A percentile compares a stretch with the other conserved stretches of the same genome.
Evolutionary conservation across 345 rosid genomes (phyloP).

Genomic region (Turritis glabra): DNA sequence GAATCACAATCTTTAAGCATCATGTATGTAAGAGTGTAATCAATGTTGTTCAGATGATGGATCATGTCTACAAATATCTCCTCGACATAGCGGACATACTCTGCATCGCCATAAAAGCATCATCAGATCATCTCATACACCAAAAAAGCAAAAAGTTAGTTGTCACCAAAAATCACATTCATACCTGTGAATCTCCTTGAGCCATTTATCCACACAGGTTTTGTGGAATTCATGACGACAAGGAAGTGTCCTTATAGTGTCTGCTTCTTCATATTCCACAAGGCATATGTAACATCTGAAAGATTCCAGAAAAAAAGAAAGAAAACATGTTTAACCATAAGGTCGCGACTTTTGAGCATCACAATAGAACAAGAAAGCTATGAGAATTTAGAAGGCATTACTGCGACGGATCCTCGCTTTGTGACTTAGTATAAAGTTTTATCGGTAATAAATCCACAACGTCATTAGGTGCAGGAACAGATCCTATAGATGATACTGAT

Average conservation of each 20-base stretch:
- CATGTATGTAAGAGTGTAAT: slow-evolving; percentile 15
- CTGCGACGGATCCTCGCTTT: slow-evolving; percentile 80
- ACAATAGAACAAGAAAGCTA: background rate
- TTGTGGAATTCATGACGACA: slow-evolving; percentile 90
- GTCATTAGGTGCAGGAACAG: slow-evolving; percentile 90
- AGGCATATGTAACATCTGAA: slow-evolving; percentile 96
- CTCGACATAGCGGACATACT: slow-evolving; percentile 97
- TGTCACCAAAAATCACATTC: background rate
- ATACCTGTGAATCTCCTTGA: slow-evolving; percentile 98
- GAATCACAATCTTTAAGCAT: slow-evolving; percentile 16
- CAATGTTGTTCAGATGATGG: slow-evolving; percentile 44
- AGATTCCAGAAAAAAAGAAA: background rate
- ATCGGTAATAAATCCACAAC: slow-evolving; percentile 85
- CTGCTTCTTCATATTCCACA: slow-evolving; percentile 94
- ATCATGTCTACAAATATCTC: slow-evolving; percentile 78
- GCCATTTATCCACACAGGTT: slow-evolving; percentile 93
- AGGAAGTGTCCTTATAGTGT: slow-evolving; percentile 77
- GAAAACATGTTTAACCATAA: background rate
- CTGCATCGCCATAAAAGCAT: slow-evolving; percentile 43
- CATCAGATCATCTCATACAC: slow-evolving; percentile 21
- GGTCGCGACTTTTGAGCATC: background rate
- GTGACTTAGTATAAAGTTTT: slow-evolving; percentile 56
- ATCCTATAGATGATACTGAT: slow-evolving; percentile 86
- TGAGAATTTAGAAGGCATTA: slow-evolving; percentile 39
- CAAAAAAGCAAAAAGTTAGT: background rate